phyloP scores from a whole-genome alignment of 1,139 yeast species.

The Zhuliangozyma parablackwelliae region DNA sequence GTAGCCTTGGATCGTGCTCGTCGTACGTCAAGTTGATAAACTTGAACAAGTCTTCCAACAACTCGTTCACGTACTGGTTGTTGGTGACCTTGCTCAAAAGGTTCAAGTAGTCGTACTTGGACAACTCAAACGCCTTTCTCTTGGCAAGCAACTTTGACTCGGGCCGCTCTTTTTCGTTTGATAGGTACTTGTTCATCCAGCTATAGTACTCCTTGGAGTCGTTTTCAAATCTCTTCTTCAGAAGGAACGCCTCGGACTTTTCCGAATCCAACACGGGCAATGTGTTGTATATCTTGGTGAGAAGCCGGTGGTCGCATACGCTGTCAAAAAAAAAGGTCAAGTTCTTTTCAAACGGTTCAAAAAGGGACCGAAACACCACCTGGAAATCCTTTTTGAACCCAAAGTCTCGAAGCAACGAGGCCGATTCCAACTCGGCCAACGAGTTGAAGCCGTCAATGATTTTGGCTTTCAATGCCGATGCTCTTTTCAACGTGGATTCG shows the following conservation, averaged over 20 bases:
- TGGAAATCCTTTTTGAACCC: slow-evolving; percentile 21
- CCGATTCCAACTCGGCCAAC: slow-evolving; percentile 20
- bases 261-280: slow-evolving; percentile 3
- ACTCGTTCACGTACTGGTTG: slow-evolving; percentile 39
- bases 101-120: slow-evolving; percentile 68
- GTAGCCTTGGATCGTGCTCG: slow-evolving; percentile 10
- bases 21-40: slow-evolving; percentile 24
- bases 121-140: slow-evolving; percentile 59
- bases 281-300: slow-evolving; percentile 8
- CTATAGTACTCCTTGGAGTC: slow-evolving; percentile 70
- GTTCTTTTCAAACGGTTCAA: slow-evolving; percentile 33
- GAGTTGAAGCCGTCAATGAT: slow-evolving; percentile 21
- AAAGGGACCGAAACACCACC: slow-evolving; percentile 16
- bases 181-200: slow-evolving; percentile 66
- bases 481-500: slow-evolving; percentile 20
- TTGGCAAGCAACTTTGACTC: slow-evolving; percentile 60
- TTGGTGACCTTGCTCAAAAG: slow-evolving; percentile 59
- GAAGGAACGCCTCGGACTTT: slow-evolving; percentile 15
- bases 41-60: slow-evolving; percentile 38
- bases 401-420: slow-evolving; percentile 18
- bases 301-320: slow-evolving; percentile 27
- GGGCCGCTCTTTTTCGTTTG: slow-evolving; percentile 59
- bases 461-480: slow-evolving; percentile 16
- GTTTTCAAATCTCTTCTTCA: slow-evolving; percentile 61
- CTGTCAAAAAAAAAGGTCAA: slow-evolving; percentile 25